Percentiles rank a stretch among this genome's conserved stretches.
phyloP scores from a whole-genome alignment of 2,329 filamentous ascomycete species.

The Fusarium siculi region DNA sequence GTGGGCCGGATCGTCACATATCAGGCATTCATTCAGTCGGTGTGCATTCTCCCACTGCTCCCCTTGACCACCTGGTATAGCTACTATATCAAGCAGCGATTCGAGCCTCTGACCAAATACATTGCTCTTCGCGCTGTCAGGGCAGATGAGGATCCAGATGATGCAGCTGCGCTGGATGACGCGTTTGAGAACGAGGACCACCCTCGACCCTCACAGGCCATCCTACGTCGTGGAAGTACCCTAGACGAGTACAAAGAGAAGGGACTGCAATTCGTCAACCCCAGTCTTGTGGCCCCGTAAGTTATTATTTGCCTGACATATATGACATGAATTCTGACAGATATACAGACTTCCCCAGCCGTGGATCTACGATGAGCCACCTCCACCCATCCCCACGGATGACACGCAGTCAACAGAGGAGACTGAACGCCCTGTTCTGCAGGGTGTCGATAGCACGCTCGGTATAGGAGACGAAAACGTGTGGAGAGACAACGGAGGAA shows the following conservation, averaged over 20 bases:
- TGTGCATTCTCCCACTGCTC: slow-evolving; percentile 80
- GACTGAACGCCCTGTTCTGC: slow-evolving; percentile 44
- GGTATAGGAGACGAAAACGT: slow-evolving; percentile 55
- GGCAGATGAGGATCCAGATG: slow-evolving; percentile 58
- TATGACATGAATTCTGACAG: slow-evolving; percentile 24
- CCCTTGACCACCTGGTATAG: slow-evolving; percentile 88
- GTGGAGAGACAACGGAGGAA: slow-evolving; percentile 46
- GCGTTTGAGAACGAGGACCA: slow-evolving; percentile 53
- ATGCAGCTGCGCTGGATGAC: slow-evolving; percentile 51
- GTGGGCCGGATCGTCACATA: slow-evolving; percentile 84
- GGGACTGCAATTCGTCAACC: slow-evolving; percentile 78
- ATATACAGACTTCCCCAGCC: slow-evolving; percentile 70
- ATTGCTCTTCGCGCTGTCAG: slow-evolving; percentile 91
- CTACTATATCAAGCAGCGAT: slow-evolving; percentile 82
- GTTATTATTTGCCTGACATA: slow-evolving; percentile 45
- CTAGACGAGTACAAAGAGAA: slow-evolving; percentile 78
- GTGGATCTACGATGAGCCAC: slow-evolving; percentile 73
- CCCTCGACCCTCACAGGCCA: slow-evolving; percentile 51
- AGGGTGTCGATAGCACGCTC: slow-evolving; percentile 50
- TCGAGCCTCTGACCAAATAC: slow-evolving; percentile 89
- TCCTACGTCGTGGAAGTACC: slow-evolving; percentile 68
- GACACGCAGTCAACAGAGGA: slow-evolving; percentile 44
- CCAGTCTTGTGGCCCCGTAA: slow-evolving; percentile 75
- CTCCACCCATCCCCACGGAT: slow-evolving; percentile 49
- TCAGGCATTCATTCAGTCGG: slow-evolving; percentile 76